A percentile compares a stretch with the other conserved stretches of the same genome.
Evolutionary conservation across 1,284 basidiomycete species (phyloP).

Genomic region (Schizophyllum commune): DNA sequence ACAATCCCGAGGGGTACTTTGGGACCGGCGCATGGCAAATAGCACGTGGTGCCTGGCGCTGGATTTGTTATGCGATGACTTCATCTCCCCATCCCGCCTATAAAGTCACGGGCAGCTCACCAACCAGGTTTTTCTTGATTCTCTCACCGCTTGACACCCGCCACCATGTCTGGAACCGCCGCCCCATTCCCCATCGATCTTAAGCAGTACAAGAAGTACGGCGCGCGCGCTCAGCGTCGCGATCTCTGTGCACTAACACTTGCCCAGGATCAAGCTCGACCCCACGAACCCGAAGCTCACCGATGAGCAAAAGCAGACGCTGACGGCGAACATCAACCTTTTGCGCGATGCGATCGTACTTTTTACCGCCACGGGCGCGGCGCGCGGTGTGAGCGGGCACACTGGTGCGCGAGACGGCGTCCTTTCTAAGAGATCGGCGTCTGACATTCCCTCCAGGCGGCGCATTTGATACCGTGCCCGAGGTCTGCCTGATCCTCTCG

Average conservation of each 20-base stretch:
- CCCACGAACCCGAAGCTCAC: conserved; percentile 56
- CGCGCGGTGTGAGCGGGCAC: conserved; percentile 77
- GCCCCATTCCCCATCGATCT: conserved; percentile 67
- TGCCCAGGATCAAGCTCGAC: conserved; percentile 58
- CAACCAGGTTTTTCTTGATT: not conserved
- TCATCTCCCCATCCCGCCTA: not conserved
- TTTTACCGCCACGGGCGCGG: conserved; percentile 77
- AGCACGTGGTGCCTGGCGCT: not conserved
- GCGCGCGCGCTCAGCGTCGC: not conserved
- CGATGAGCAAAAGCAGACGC: conserved; percentile 45
- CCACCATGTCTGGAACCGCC: conserved; percentile 10
- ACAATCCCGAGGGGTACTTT: too few relatives aligned
- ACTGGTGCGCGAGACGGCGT: conserved; percentile 39
- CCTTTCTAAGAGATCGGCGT: not conserved
- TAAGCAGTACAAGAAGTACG: conserved; percentile 62
- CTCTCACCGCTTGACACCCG: conserved; percentile 6
- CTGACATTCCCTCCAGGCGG: conserved; percentile 40
- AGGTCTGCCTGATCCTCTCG: conserved; percentile 67
- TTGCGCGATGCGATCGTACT: conserved; percentile 77
- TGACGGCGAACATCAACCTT: conserved; percentile 66
- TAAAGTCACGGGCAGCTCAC: not conserved
- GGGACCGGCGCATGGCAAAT: not conserved
- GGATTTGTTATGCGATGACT: not conserved
- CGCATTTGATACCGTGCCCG: conserved; percentile 79
- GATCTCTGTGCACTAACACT: conserved; percentile 10